Evolutionary conservation across 352 stramenopile species (phyloP).

Genomic region (Thraustochytrium striatum): DNA sequence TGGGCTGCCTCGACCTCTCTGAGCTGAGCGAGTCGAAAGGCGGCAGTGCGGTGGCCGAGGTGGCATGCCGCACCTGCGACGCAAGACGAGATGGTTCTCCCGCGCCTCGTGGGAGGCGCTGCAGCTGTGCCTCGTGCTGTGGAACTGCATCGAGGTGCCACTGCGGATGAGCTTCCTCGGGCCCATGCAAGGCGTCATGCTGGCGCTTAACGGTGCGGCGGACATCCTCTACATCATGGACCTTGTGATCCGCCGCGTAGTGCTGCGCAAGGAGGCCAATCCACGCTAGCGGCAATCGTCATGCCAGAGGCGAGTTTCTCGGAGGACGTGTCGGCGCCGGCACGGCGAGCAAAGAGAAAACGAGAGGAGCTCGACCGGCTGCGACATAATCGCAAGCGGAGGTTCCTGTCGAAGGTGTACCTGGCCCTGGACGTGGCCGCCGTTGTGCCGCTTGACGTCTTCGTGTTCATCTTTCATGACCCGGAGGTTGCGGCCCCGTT

Average conservation of each 20-base stretch:
- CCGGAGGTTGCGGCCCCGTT: neutral
- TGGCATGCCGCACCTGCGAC: too few species aligned
- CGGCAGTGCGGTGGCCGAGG: too few species aligned
- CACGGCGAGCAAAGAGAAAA: neutral
- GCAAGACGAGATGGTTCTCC: too few species aligned
- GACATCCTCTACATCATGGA: constrained; percentile 2
- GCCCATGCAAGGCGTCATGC: neutral
- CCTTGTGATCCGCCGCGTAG: neutral
- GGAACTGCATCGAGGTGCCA: constrained; percentile 39
- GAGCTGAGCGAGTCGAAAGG: too few species aligned
- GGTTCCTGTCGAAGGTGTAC: neutral
- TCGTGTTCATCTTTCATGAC: neutral
- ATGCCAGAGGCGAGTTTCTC: constrained; percentile 26
- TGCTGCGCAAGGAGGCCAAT: neutral
- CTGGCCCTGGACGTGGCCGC: neutral
- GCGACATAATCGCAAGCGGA: neutral
- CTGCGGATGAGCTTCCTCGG: neutral
- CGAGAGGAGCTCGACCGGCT: constrained; percentile 5
- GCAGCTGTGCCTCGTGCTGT: constrained; percentile 12
- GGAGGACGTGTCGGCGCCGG: neutral
- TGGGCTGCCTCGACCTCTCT: too few species aligned
- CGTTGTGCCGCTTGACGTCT: constrained; percentile 23
- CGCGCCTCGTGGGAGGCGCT: constrained; percentile 8
- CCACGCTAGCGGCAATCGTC: constrained; percentile 22
- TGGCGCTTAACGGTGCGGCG: neutral